Evolutionary conservation across 495 filamentous ascomycete genomes (phyloP).

Genomic region (Rhypophila decipiens): DNA sequence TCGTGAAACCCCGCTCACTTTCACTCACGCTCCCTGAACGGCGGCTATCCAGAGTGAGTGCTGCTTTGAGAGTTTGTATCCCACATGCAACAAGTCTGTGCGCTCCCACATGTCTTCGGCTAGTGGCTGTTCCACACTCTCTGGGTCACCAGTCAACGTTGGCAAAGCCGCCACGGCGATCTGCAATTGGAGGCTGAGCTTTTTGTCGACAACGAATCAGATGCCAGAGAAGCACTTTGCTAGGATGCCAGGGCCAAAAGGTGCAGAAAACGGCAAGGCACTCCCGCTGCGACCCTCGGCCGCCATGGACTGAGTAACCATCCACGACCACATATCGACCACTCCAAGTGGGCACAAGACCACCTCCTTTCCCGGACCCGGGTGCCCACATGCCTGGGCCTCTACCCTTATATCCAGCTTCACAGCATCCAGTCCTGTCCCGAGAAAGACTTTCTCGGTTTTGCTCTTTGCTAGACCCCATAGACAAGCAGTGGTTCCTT

Average conservation of each 20-base stretch:
- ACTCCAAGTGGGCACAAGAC: not conserved
- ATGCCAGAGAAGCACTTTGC: slow-evolving; percentile 12
- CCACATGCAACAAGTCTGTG: not conserved
- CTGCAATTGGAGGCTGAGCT: slow-evolving; percentile 27
- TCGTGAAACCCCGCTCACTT: slow-evolving; percentile 3
- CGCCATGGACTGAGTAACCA: not conserved
- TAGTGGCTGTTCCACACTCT: not conserved
- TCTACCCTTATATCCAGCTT: too few relatives aligned
- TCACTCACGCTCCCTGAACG: not conserved
- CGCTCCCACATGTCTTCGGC: not conserved
- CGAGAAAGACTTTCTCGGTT: slow-evolving; percentile 7
- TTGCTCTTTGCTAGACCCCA: not conserved
- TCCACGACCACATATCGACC: slow-evolving; percentile 5
- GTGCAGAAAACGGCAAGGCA: slow-evolving; percentile 37
- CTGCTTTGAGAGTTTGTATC: not conserved
- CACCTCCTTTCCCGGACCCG: not conserved
- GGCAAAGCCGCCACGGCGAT: slow-evolving; percentile 14
- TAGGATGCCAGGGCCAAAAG: slow-evolving; percentile 17
- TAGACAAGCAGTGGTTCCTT: not conserved
- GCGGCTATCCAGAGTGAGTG: slow-evolving; percentile 1
- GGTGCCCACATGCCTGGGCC: not conserved
- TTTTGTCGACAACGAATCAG: slow-evolving; percentile 26
- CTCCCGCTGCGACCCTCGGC: slow-evolving; percentile 21
- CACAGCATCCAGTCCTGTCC: slow-evolving; percentile 10
- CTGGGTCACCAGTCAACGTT: not conserved